phyloP scores from a whole-genome alignment of 495 filamentous ascomycete genomes.

The Penicillium waksmanii region DNA sequence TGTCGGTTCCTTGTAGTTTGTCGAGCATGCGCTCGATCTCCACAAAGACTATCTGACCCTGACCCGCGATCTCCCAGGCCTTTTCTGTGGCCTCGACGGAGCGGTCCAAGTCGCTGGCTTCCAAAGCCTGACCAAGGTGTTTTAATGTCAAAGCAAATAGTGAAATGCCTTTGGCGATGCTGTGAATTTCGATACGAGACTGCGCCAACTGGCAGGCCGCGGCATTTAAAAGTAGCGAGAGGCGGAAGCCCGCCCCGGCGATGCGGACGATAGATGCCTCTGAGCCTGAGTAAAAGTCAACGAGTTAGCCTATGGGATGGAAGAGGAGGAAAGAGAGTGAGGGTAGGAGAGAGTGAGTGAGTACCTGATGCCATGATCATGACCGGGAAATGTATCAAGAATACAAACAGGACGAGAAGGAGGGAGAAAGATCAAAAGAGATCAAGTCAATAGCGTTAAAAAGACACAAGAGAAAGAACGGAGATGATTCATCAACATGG shows the following conservation, averaged over 20 bases:
- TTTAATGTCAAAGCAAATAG: slow-evolving; percentile 50
- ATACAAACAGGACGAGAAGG: not conserved
- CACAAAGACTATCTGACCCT: slow-evolving; percentile 45
- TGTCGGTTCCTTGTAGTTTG: slow-evolving; percentile 39
- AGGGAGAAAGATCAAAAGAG: slow-evolving; percentile 5
- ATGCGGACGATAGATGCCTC: slow-evolving; percentile 38
- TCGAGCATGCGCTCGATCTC: slow-evolving; percentile 52
- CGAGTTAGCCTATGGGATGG: slow-evolving; percentile 5
- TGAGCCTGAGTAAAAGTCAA: slow-evolving; percentile 16
- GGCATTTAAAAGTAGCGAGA: slow-evolving; percentile 48
- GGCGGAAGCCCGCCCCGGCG: slow-evolving; percentile 47
- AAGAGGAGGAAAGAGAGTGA: not conserved
- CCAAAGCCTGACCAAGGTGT: slow-evolving; percentile 39
- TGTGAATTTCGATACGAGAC: slow-evolving; percentile 49
- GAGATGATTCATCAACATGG: slow-evolving; percentile 1
- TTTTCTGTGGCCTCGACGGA: slow-evolving; percentile 41
- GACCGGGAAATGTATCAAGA: not conserved
- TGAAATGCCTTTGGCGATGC: slow-evolving; percentile 49
- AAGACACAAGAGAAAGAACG: not conserved
- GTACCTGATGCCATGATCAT: slow-evolving; percentile 29
- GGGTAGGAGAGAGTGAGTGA: not conserved
- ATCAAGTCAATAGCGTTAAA: not conserved
- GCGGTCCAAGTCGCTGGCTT: slow-evolving; percentile 30
- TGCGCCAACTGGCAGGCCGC: slow-evolving; percentile 47
- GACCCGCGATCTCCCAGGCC: slow-evolving; percentile 43